Evolutionary conservation across 2,329 filamentous ascomycete species (phyloP), one percentile per base, ranked within the genome.

Genomic region (Sarocladium strictum): DNA sequence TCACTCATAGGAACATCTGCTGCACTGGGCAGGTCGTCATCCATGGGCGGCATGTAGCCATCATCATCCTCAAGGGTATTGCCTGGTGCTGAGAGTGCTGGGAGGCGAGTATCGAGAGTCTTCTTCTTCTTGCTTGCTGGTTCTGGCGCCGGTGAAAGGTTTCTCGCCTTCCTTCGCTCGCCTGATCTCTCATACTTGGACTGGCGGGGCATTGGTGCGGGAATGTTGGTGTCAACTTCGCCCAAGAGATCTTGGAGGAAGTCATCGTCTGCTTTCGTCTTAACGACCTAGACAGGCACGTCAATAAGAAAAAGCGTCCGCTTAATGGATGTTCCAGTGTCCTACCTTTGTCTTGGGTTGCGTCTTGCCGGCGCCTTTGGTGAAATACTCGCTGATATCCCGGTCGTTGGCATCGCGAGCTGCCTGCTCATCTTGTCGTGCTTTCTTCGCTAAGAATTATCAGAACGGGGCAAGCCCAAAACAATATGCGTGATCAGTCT

Each of bases 341-440:
- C 5, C 4, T 51, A 51, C 47, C 47, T 50, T 56, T 70, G 92
- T 90, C 67, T 97, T 97, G 14, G 86, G 76, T 55, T 85, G 85
- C 52, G 79, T 70, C 60, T 80, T 79, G 57, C 76, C 76, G 32
- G 83, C 80, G 54, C 90, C 90, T 62, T 87, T 89, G 61, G 82
- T 93, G 68, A 99, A 97, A 72, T 95, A 99, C 64, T 95, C 93
- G 71, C 87, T 91, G 67, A 99, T 97, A 62, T 91, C 88, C 65
- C 89, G 88, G 69, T 95, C 91, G 61, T 91, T 90, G 68, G 89
- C 91, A 62, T 96, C 89, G 64, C 87, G 84, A 67, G 89, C 88
- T 56, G 90, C 85, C 59, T 89, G 85, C 56, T 96, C 91, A 61
- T 96, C 90, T 63, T 96, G 89, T 15, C 87, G 87, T 69, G 90